A percentile compares a stretch with the other conserved stretches of the same genome.
Conservation (phyloP, 78 protist species). For the Bigelowiella natans region DNA sequence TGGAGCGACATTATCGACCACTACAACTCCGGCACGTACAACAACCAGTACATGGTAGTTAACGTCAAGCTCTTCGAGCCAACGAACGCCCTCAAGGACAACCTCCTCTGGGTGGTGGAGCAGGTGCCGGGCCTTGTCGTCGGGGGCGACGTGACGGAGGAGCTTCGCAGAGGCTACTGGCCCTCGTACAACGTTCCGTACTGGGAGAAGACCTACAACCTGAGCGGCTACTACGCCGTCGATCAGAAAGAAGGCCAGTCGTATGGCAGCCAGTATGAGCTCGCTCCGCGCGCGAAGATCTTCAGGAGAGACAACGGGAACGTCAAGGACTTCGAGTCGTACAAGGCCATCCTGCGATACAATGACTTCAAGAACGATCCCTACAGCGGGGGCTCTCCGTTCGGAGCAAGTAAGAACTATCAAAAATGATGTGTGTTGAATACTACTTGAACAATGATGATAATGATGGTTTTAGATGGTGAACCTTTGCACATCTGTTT, state of each 20-base stretch:
- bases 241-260: background rate
- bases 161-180: background rate
- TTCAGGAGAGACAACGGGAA: background rate
- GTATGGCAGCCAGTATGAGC: constrained; percentile 16
- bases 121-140: constrained; percentile 26
- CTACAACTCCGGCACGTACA: constrained; percentile 31
- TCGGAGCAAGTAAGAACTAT: too few relatives aligned
- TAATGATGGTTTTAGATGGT: too few relatives aligned
- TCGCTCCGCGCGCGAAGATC: constrained; percentile 13
- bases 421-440: too few relatives aligned
- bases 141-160: background rate
- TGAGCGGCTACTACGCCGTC: constrained; percentile 2
- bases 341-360: constrained; percentile 27
- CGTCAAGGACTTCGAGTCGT: constrained; percentile 26
- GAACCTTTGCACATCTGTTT: too few relatives aligned
- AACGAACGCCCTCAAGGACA: background rate
- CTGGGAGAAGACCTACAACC: background rate
- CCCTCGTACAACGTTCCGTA: background rate
- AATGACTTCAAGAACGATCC: constrained; percentile 22
- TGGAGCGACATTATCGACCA: background rate
- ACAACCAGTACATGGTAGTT: constrained; percentile 38
- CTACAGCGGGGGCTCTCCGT: too few relatives aligned
- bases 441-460: too few relatives aligned
- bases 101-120: constrained; percentile 9
- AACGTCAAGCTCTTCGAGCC: background rate